Evolutionary conservation across 148 eudicot species (phyloP).

Genomic region (Arbutus unedo): DNA sequence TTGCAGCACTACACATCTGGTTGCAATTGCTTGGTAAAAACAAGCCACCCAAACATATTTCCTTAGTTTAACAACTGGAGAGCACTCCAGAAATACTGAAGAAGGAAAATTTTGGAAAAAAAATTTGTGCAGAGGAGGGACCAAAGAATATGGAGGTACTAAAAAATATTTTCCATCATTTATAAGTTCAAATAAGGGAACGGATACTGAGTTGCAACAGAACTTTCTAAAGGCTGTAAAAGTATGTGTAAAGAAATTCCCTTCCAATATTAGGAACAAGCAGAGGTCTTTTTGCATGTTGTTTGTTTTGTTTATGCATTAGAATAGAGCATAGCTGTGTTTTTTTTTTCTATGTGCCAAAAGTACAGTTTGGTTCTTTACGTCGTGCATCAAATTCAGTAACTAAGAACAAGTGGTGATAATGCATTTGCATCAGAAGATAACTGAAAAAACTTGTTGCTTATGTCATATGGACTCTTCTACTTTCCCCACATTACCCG

Average conservation of each 20-base stretch:
- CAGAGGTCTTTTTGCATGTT: not conserved
- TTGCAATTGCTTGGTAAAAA: not conserved
- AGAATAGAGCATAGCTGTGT: not conserved
- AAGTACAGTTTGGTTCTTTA: not conserved
- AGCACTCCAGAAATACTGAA: slow-evolving; percentile 3
- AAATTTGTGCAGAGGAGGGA: not conserved
- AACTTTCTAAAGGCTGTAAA: not conserved
- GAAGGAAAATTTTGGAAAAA: not conserved
- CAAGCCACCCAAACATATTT: slow-evolving; percentile 1
- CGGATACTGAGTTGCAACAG: not conserved
- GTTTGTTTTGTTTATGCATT: not conserved
- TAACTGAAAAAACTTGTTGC: not conserved
- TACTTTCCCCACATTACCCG: not conserved
- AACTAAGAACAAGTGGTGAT: not conserved
- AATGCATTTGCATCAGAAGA: slow-evolving; percentile 8
- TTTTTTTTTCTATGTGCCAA: not conserved
- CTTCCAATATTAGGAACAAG: not conserved
- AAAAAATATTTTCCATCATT: too few relatives aligned
- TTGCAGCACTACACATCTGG: not conserved
- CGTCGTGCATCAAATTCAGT: not conserved
- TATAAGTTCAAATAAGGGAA: not conserved
- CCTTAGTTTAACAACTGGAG: not conserved
- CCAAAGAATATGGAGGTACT: not conserved
- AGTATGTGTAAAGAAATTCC: not conserved
- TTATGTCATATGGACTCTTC: not conserved